Conservation (phyloP, 2,329 filamentous ascomycete genomes). For the Botrytis deweyae region DNA sequence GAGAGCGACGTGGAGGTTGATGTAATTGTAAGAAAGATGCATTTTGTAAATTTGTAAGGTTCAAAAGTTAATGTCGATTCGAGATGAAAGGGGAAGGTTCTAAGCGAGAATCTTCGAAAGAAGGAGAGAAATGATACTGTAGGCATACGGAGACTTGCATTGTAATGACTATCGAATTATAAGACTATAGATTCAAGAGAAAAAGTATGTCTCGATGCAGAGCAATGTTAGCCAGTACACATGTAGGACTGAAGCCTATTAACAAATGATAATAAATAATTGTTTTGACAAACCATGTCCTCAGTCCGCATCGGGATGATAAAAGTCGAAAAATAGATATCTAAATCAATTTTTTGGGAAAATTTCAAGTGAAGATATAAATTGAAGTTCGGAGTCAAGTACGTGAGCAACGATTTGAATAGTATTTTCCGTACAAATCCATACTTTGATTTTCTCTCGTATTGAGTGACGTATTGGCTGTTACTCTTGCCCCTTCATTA, state of each 20-base stretch:
- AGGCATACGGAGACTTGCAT: too few species aligned
- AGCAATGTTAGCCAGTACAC: too few species aligned
- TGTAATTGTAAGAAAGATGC: not conserved
- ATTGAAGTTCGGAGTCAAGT: not conserved
- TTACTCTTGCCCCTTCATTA: not conserved
- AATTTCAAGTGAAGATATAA: not conserved
- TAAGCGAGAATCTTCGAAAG: not conserved
- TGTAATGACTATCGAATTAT: too few species aligned
- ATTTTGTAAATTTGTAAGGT: not conserved
- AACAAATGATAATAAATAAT: not conserved
- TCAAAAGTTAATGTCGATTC: not conserved
- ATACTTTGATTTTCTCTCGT: too few species aligned
- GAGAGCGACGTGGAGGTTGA: not conserved
- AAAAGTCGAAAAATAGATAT: not conserved
- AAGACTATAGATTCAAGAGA: too few species aligned
- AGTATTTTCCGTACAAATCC: too few species aligned
- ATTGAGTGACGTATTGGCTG: not conserved
- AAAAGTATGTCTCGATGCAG: too few species aligned
- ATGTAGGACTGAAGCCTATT: too few species aligned
- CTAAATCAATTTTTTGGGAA: not conserved
- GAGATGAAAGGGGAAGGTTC: not conserved
- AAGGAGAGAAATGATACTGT: not conserved
- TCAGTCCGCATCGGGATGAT: not conserved
- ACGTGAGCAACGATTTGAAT: not conserved
- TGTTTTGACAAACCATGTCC: not conserved